Conservation (phyloP, 164 flowering plant species). For the Sextonia rubra region DNA sequence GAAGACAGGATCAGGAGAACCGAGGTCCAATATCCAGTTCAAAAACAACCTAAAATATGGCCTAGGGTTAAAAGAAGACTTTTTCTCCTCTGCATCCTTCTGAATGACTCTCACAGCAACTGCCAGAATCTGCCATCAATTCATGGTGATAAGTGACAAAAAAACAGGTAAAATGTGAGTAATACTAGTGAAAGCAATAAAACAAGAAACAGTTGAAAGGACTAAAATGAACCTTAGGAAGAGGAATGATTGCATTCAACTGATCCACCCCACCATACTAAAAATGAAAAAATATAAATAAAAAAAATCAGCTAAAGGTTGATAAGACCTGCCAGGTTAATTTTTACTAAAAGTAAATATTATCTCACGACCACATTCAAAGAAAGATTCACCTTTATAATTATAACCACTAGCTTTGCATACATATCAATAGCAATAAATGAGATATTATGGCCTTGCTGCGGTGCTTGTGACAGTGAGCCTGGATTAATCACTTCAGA, state of each 20-base stretch:
- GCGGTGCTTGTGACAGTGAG: slow-evolving; percentile 42
- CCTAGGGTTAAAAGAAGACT: slow-evolving; percentile 71
- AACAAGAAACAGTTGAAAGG: not conserved
- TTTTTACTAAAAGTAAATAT: not conserved
- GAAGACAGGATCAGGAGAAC: slow-evolving; percentile 56
- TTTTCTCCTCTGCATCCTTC: slow-evolving; percentile 87
- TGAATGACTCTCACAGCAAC: slow-evolving; percentile 74
- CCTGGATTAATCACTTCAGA: slow-evolving; percentile 40
- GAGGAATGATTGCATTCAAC: slow-evolving; percentile 46
- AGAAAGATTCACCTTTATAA: slow-evolving; percentile 54
- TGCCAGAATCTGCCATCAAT: slow-evolving; percentile 48
- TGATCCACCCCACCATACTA: slow-evolving; percentile 58
- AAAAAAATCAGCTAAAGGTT: not conserved
- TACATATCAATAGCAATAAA: slow-evolving; percentile 81
- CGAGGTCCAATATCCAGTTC: slow-evolving; percentile 78
- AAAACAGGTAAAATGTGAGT: not conserved
- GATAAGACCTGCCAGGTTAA: not conserved
- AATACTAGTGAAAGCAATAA: not conserved
- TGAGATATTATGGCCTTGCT: slow-evolving; percentile 51
- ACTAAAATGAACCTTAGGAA: slow-evolving; percentile 54
- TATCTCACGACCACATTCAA: not conserved
- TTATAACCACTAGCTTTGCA: slow-evolving; percentile 68
- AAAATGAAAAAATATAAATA: slow-evolving; percentile 1
- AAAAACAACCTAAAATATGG: slow-evolving; percentile 88
- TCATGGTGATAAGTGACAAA: not conserved